Evolutionary conservation across 192 early-diverging fungal genomes (phyloP), one percentile per base, ranked within the genome.

Genomic region (Entomortierella parvispora): DNA sequence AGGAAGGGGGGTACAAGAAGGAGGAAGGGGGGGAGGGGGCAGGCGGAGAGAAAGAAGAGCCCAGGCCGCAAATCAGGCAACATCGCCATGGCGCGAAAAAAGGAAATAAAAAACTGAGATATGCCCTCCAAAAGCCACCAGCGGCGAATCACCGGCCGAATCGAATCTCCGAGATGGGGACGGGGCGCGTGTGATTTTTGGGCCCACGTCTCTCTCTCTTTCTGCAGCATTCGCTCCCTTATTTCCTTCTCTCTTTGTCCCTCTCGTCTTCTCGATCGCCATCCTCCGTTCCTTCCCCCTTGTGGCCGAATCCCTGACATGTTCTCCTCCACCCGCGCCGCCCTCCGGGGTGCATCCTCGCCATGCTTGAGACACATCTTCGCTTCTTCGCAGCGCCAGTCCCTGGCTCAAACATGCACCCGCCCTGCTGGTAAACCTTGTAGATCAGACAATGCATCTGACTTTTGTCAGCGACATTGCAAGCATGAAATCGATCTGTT

Each of bases 241-340:
- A 12, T 43, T 32, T 29, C 0, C 26, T 33, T 3, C 31, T 28
- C 29, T 40, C 31, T 42, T 44, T 55, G 40, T 15, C 23, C 18
- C 17, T 34, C 8, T 11, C 23, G 4, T n/a, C 14, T 18, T 23
- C 14, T 5, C n/a, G 4, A 49, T 18, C 31, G 3, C 40, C 17
- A 7, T 23, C 42, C n/a, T 29, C 42, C 25, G 5, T 28, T 18
- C n/a, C 45, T 25, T 65, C 53, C 25, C 23, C 47, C 22, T 26
- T 28, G 18, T 14, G 26, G 7, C 18, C 10, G 17, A 9, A 31
- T 32, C 26, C 1, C 25, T 26, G 17, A 15, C 49, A 76, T 76
- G 71, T 76, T 76, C 65, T 44, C 44, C 29, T 61, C 65, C 25
- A 49, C 59, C 3, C 45, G 71, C 55, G 57, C 71, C 32, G 29